Base-by-base conservation (phyloP, 371 early-diverging fungal species). In the Mucor indicus region DNA sequence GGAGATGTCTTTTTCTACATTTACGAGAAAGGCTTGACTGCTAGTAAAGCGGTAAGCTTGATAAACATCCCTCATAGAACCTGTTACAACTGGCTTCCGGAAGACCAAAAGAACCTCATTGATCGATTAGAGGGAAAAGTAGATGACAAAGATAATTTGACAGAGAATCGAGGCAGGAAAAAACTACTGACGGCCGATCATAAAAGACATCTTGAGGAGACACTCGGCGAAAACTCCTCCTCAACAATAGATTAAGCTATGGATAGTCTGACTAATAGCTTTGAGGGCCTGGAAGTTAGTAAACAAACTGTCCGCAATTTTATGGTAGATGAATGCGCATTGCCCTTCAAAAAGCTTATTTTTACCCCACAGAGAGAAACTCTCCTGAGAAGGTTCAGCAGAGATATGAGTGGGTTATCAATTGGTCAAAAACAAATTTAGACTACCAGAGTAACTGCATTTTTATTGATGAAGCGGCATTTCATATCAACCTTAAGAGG, bases 391-490 rank as follows among this genome's bases (percentile, higher is more conserved):
- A 33, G 35, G n/a, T 33, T 33, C 13, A 33, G 35, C 13, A 33
- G n/a, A 25, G 15, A 38, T 27, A 15, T 13, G 31, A 44, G 1
- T 51, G 52, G 44, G 44, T 38, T 2, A 16, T 20, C 16, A 43
- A 20, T n/a, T 51, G 52, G 44, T n/a, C n/a, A 30, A 37, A 44
- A 11, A 38, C 52, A 7, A 38, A 44, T 5, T 9, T 51, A n/a
- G 40, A 51, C 20, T 42, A 30, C 27, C 25, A 44, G 21, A 51
- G 30, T 9, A 51, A 38, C 17, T 51, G 37, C 12, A 21, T 44
- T 5, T 51, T 51, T 38, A 25, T 51, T 37, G 44, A 51, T 38
- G 44, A 51, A 23, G 1, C 51, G 2, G 51, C 43, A 12, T 51
- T 38, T 30, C 38, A 51, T 37, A 44, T 51, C 21, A 44, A 51